Base-by-base conservation (phyloP, 345 rosid species). In the Linum tenue region DNA sequence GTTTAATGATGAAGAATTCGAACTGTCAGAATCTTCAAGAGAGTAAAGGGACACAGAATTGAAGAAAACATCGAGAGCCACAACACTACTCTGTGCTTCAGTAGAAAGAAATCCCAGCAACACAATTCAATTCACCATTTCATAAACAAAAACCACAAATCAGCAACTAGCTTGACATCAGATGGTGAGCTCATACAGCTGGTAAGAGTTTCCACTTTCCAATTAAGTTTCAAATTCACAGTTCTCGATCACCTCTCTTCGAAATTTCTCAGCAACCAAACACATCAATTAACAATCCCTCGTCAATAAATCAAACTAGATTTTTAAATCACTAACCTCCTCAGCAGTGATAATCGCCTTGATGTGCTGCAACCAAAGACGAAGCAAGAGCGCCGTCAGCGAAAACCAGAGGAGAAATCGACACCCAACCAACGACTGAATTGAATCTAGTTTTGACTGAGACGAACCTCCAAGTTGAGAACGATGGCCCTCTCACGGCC, bases 401-500 rank as follows among this genome's bases (percentile, higher is more conserved):
- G 38, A 41, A 37, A 17, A 64, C 36, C 0, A 31, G 36, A 0
- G 15, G 43, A 17, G 36, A 42, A 43, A 63, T 22, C 31, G 31
- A 2, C 39, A 7, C 39, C 57, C 4, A 55, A 16, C 12, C 59
- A 16, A 37, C 3, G 50, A 43, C 50, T 43, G 50, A 22, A 22
- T 22, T 22, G 50, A 7, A 43, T 43, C 2, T 43, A 11, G 10
- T 11, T 5, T 43, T 12, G 7, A 36, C 35, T 16, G 59, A 7
- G 11, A 48, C 0, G 0, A 70, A 88, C 99, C 97, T 94, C 99
- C 70, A 94, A 78, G 75, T 94, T 94, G 62, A 94, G 79, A 7
- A 94, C 99, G 66, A 94, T 87, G 75, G 99, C 99, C 41, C 85
- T 65, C 71, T 94, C 99, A n/a, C 99, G 83, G 44, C 96, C 99